Evolutionary conservation across 257 asterid genomes (phyloP).

Genomic region (Ligustrum vulgare): DNA sequence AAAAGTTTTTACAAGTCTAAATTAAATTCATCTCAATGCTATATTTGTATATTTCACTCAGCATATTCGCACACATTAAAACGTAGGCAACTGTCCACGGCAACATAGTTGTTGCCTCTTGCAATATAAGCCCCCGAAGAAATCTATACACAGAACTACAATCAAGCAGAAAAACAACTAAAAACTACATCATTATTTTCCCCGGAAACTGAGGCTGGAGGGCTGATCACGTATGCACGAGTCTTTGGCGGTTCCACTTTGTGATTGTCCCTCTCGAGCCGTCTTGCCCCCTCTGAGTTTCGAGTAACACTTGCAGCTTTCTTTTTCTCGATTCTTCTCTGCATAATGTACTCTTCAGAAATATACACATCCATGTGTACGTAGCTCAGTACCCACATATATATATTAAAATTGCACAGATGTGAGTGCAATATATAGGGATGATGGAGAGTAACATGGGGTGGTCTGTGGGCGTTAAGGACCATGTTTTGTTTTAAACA

Average conservation of each 20-base stretch:
- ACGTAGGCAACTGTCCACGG: too few relatives aligned
- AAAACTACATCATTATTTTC: slow-evolving; percentile 19
- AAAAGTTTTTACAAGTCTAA: too few relatives aligned
- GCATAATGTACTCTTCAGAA: slow-evolving; percentile 40
- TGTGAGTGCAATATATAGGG: slow-evolving; percentile 21
- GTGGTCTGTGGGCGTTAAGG: slow-evolving; percentile 18
- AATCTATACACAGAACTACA: too few relatives aligned
- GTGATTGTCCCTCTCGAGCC: slow-evolving; percentile 1
- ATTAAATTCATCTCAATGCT: too few relatives aligned
- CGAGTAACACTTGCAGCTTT: not conserved
- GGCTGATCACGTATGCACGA: not conserved
- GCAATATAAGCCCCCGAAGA: too few relatives aligned
- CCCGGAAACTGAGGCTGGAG: not conserved
- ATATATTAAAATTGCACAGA: not conserved
- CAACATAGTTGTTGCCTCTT: too few relatives aligned
- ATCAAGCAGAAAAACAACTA: slow-evolving; percentile 38
- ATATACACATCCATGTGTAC: slow-evolving; percentile 52
- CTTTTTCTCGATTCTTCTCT: slow-evolving; percentile 42
- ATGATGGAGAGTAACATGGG: not conserved
- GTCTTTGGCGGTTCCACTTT: not conserved
- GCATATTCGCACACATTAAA: too few relatives aligned
- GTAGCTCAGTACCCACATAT: not conserved
- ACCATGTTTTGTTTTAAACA: slow-evolving; percentile 35
- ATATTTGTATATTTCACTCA: too few relatives aligned
- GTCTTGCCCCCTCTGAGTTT: not conserved